Percentiles rank a stretch among this genome's conserved stretches.
Conservation (phyloP, 1,284 basidiomycete species). For the Irpex lacteus region DNA sequence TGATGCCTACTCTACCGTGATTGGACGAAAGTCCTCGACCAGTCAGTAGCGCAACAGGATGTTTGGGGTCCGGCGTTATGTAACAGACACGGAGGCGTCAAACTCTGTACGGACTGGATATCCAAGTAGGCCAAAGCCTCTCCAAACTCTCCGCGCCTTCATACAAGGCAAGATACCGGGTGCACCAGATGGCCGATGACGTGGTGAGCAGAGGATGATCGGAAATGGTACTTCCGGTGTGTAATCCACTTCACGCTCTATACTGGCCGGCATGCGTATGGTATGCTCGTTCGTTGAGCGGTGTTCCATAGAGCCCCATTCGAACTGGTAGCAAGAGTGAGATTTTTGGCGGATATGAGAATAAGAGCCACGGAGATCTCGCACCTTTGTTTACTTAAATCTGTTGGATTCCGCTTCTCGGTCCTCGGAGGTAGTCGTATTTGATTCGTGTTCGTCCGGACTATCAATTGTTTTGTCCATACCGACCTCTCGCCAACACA, state of each 20-base stretch:
- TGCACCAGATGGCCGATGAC: not conserved
- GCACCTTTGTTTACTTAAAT: slow-evolving; percentile 19
- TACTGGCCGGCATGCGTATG: too few species aligned
- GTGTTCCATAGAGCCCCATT: slow-evolving; percentile 2
- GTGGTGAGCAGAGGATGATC: not conserved
- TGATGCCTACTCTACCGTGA: not conserved
- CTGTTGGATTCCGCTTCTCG: slow-evolving; percentile 15
- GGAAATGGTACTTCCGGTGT: not conserved
- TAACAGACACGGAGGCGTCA: not conserved
- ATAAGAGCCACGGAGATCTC: not conserved
- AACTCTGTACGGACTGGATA: not conserved
- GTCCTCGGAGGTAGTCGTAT: slow-evolving; percentile 8
- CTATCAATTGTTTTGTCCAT: slow-evolving; percentile 21
- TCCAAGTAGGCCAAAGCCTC: not conserved
- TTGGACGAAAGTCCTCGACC: not conserved
- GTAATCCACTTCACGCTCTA: not conserved
- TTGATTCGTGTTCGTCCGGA: not conserved
- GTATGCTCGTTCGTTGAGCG: not conserved
- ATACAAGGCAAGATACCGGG: too few species aligned
- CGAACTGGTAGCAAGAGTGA: slow-evolving; percentile 7
- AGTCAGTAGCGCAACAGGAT: not conserved
- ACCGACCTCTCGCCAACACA: slow-evolving; percentile 34
- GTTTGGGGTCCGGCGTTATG: not conserved
- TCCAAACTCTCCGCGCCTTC: not conserved
- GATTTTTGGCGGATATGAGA: not conserved